Evolutionary conservation across 495 filamentous ascomycete genomes (phyloP), one percentile per base, ranked within the genome.

Genomic region (Polyplosphaeria fusca): DNA sequence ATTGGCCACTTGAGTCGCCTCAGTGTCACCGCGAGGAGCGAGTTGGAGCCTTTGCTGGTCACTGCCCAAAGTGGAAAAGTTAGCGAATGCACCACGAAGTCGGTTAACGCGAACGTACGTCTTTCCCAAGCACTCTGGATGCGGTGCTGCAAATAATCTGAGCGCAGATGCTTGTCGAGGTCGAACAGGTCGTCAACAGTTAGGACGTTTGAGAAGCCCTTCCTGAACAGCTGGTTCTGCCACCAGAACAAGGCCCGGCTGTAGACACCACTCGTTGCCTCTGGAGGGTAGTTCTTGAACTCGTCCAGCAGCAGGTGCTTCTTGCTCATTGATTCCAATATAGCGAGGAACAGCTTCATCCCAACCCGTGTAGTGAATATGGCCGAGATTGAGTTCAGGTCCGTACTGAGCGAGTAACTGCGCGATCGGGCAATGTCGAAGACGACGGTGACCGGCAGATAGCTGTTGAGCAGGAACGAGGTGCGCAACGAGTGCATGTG

Each of bases 271-370:
- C 70, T 75, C 0, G 76, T 82, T n/a, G 79, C 79, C 58, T 89
- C 86, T 0, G 81, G 81, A 14, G 81, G 78, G 39, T 76, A 73
- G 5, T 65, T 54, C 7, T 55, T 55, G 55, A 73, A 82, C 43
- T 73, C 70, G 0, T 68, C 27, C 11, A 67, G 68, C 3, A 86
- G 63, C n/a, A 79, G 60, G 4, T 63, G 58, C 28, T 74, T 60
- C 70, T 88, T 88, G 35, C 79, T 74, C 3, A 73, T 60, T 0
- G 80, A 70, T 55, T 88, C 84, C 3, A 83, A 63, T 3, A 82
- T 3, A 0, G 82, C 62, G 0, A 84, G 47, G 5, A 79, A n/a
- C 1, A 67, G 23, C 49, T 83, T 86, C 35, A 81, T 32, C 0
- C 64, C 71, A 1, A 81, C 55, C 0, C 71, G 63, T 12, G 74